These are phyloP conservation scores for Paramecium biaurelia DNA, from an alignment of 73 alveolate species.

Conservation along the genomic window DNA sequence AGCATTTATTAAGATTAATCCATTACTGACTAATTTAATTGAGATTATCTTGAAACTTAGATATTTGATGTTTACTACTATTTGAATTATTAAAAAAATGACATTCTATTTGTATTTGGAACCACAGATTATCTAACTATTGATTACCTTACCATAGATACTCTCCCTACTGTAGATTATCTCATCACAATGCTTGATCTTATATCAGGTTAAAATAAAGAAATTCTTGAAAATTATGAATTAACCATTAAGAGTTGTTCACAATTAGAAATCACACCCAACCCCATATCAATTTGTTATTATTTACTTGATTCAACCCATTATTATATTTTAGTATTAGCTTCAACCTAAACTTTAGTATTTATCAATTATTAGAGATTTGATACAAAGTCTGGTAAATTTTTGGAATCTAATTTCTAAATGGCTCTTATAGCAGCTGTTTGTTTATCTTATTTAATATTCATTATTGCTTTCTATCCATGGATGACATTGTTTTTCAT, in stretches of 20 bases:
- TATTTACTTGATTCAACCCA: conserved; percentile 39
- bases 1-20: background rate
- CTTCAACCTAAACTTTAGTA: background rate
- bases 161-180: background rate
- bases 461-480: conserved; percentile 1
- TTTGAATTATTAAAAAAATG: background rate
- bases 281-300: conserved; percentile 13
- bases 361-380: background rate
- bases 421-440: conserved; percentile 28
- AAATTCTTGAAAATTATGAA: conserved; percentile 11
- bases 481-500: background rate
- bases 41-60: background rate
- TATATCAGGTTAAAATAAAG: background rate
- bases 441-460: background rate
- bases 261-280: conserved; percentile 4
- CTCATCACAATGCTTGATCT: conserved; percentile 40
- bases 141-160: background rate
- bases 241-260: background rate
- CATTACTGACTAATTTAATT: background rate
- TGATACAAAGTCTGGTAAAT: background rate
- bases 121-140: background rate
- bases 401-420: background rate
- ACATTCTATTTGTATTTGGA: background rate
- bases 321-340: background rate
- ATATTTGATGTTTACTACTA: background rate